phyloP scores from a whole-genome alignment of 2,329 filamentous ascomycete genomes.

The Aspergillus ochraceus region DNA sequence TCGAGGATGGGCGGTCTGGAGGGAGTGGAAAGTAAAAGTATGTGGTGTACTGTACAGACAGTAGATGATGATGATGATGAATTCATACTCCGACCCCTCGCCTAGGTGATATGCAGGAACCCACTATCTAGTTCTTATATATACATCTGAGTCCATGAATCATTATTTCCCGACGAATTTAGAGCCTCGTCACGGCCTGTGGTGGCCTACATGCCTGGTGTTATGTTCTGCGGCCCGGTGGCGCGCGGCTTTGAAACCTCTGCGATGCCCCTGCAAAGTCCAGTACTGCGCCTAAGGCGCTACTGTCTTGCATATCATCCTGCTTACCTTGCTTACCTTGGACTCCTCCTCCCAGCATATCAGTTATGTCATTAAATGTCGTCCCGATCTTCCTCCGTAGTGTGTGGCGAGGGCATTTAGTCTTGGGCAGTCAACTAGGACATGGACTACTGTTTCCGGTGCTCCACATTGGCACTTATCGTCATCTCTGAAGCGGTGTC shows the following conservation, averaged over 20 bases:
- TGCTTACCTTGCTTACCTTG: constrained; percentile 13
- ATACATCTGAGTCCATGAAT: not conserved
- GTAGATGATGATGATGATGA: no score
- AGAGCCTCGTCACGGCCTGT: constrained; percentile 16
- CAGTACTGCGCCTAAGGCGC: constrained; percentile 8
- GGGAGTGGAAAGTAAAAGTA: no score
- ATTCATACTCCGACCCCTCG: constrained; percentile 11
- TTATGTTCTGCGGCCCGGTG: constrained; percentile 16
- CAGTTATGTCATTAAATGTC: constrained; percentile 21
- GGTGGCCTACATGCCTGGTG: constrained; percentile 12
- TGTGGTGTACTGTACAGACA: not conserved
- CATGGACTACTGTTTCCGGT: not conserved
- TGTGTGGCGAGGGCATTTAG: constrained; percentile 7
- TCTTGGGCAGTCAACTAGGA: constrained; percentile 6
- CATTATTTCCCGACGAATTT: constrained; percentile 13
- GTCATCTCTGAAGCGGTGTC: not conserved
- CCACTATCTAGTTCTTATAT: constrained; percentile 9
- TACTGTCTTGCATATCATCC: constrained; percentile 10
- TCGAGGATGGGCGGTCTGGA: no score
- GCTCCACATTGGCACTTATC: not conserved
- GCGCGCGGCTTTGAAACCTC: constrained; percentile 22
- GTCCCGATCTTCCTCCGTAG: constrained; percentile 15
- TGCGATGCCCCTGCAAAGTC: constrained; percentile 21
- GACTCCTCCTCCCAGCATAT: constrained; percentile 21
- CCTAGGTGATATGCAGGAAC: constrained; percentile 1